A percentile compares a stretch with the other conserved stretches of the same genome.
Evolutionary conservation across 805 yeast genomes (phyloP).

Genomic region (Cyberlindnera xishuangbannaensis): DNA sequence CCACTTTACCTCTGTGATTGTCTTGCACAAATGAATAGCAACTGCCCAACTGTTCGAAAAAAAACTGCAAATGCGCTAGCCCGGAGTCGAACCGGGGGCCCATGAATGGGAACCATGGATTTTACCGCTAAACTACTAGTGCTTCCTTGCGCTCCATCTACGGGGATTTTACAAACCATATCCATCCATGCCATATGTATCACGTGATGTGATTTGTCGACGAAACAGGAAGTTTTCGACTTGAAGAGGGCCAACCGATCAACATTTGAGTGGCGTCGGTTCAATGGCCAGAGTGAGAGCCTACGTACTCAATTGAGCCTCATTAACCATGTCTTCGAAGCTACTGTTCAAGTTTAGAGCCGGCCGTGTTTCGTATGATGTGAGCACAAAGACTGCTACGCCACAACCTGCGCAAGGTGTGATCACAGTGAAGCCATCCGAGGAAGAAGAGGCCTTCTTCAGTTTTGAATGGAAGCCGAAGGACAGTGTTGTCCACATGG

Average conservation of each 20-base stretch:
- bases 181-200: too few species aligned
- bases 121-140: constrained; percentile 19
- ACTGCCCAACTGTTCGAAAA: neutral
- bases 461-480: constrained; percentile 73
- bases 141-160: constrained; percentile 3
- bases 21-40: neutral
- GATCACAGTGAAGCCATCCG: constrained; percentile 52
- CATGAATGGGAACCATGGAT: constrained; percentile 20
- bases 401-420: constrained; percentile 70
- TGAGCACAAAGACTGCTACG: constrained; percentile 52
- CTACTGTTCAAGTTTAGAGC: constrained; percentile 56
- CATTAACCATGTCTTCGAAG: neutral
- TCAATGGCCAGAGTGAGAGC: too few species aligned
- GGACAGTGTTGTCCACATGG: constrained; percentile 38
- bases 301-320: too few species aligned
- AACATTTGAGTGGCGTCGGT: too few species aligned
- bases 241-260: too few species aligned
- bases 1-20: neutral
- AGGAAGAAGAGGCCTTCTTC: constrained; percentile 67
- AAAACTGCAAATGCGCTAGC: constrained; percentile 39
- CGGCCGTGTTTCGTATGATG: constrained; percentile 66
- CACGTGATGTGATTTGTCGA: too few species aligned
- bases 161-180: too few species aligned
- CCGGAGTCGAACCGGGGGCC: constrained; percentile 59
- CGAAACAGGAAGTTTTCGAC: too few species aligned